These are phyloP conservation scores for Metarhizium album DNA, from an alignment of 2,329 filamentous ascomycete genomes.

Conservation along the genomic window DNA sequence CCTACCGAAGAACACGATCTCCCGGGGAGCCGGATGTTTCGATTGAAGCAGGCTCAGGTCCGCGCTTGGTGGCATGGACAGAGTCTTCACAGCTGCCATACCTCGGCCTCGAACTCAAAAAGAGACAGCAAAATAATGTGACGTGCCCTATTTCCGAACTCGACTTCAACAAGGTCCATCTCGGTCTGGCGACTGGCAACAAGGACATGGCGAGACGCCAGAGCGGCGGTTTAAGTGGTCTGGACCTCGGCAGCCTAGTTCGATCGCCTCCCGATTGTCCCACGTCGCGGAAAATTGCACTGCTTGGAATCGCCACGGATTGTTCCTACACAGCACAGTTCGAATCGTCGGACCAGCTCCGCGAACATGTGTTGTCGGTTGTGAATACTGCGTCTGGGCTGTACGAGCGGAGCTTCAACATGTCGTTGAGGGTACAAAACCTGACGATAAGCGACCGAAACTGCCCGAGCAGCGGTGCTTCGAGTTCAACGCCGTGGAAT, in stretches of 20 bases:
- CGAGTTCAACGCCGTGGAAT: constrained; percentile 65
- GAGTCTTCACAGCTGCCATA: background rate
- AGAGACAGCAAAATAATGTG: background rate
- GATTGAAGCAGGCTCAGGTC: background rate
- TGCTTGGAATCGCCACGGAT: constrained; percentile 85
- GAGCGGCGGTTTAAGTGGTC: background rate
- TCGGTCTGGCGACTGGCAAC: background rate
- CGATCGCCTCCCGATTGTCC: constrained; percentile 70
- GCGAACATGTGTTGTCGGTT: constrained; percentile 62
- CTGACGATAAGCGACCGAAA: constrained; percentile 57
- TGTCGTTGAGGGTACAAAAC: constrained; percentile 73
- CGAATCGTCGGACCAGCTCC: constrained; percentile 46
- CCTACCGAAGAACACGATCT: constrained; percentile 3
- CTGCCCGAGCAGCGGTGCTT: constrained; percentile 53
- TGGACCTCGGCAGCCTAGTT: constrained; percentile 31
- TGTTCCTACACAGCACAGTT: constrained; percentile 71
- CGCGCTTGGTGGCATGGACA: constrained; percentile 1
- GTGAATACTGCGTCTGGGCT: constrained; percentile 76
- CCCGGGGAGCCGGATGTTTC: background rate
- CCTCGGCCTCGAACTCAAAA: background rate
- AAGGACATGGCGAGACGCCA: background rate
- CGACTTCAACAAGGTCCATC: background rate
- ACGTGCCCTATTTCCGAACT: background rate
- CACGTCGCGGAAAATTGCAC: constrained; percentile 65
- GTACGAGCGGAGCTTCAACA: constrained; percentile 81